Conservation (phyloP, 2,329 filamentous ascomycete genomes). For the Pseudopyricularia cyperi region DNA sequence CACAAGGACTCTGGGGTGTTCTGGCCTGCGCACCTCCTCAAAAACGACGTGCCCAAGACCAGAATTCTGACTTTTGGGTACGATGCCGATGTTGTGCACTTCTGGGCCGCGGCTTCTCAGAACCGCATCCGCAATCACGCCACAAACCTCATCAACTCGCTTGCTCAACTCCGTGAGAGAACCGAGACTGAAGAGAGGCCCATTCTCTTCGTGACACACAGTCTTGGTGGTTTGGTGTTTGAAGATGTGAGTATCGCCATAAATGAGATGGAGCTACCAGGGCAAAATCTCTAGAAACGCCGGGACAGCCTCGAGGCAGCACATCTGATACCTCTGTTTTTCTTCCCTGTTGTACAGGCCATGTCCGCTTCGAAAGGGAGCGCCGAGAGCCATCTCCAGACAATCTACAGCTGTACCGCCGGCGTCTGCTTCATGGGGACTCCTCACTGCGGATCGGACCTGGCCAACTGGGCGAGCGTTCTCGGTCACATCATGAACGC, state of each 20-base stretch:
- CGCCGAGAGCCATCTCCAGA: conserved; percentile 14
- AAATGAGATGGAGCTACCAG: no score
- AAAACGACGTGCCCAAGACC: conserved; percentile 14
- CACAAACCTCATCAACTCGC: conserved; percentile 14
- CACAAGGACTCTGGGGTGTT: conserved; percentile 12
- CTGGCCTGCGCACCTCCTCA: conserved; percentile 21
- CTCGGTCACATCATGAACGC: conserved; percentile 16
- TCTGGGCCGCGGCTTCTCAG: conserved; percentile 5
- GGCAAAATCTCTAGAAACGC: no score
- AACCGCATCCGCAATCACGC: conserved; percentile 17
- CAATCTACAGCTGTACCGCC: conserved; percentile 12
- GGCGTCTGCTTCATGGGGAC: conserved; percentile 25
- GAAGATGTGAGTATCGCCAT: conserved; percentile 10
- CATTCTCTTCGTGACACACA: conserved; percentile 23
- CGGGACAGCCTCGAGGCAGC: no score
- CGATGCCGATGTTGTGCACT: conserved; percentile 16
- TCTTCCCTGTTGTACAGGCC: conserved; percentile 9
- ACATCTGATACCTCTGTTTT: neutral
- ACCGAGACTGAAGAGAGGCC: conserved; percentile 11
- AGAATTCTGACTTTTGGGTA: conserved; percentile 27
- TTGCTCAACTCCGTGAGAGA: conserved; percentile 11
- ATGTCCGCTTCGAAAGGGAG: conserved; percentile 18
- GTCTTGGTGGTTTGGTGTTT: conserved; percentile 24
- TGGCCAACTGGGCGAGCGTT: conserved; percentile 18
- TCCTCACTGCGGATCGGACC: conserved; percentile 20